Evolutionary conservation across 768 basidiomycete genomes (phyloP), one percentile per base, ranked within the genome.

Genomic region (Cystobasidium onofrii): DNA sequence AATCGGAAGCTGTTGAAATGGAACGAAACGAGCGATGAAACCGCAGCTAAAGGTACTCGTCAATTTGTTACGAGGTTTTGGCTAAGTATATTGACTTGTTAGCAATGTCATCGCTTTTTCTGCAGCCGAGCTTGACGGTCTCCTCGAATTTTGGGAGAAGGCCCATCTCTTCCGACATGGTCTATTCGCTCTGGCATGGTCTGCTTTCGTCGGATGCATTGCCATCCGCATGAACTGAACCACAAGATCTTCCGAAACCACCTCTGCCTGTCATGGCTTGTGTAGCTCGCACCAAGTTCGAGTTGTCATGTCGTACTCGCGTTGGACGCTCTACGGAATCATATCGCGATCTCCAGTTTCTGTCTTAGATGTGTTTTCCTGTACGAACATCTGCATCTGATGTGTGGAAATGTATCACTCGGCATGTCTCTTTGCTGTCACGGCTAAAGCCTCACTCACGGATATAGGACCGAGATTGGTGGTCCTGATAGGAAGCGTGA

Each of bases 391-490:
- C 52, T 71, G 69, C 69, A 71, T 71, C 69, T 71, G 34, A n/a
- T n/a, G n/a, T n/a, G n/a, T n/a, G n/a, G n/a, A n/a, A n/a, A n/a
- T n/a, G n/a, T n/a, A n/a, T n/a, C n/a, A n/a, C n/a, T n/a, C n/a
- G n/a, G n/a, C n/a, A n/a, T n/a, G n/a, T n/a, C n/a, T n/a, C n/a
- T n/a, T n/a, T n/a, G n/a, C n/a, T n/a, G n/a, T n/a, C n/a, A n/a
- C n/a, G n/a, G n/a, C n/a, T n/a, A n/a, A n/a, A n/a, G n/a, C n/a
- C n/a, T 18, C 27, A 43, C 77, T 31, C 36, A 77, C 77, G 34
- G 36, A 76, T 62, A 78, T 63, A 36, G 75, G 46, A 0, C 77
- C 77, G 0, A 77, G 34, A 0, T 69, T 36, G 3, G 72, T 60
- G 0, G 57, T 52, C 25, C 63, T 27, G 10, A 78, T 54, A 12